Conservation (phyloP, 495 filamentous ascomycete genomes). For the Friedmanniomyces simplex region DNA sequence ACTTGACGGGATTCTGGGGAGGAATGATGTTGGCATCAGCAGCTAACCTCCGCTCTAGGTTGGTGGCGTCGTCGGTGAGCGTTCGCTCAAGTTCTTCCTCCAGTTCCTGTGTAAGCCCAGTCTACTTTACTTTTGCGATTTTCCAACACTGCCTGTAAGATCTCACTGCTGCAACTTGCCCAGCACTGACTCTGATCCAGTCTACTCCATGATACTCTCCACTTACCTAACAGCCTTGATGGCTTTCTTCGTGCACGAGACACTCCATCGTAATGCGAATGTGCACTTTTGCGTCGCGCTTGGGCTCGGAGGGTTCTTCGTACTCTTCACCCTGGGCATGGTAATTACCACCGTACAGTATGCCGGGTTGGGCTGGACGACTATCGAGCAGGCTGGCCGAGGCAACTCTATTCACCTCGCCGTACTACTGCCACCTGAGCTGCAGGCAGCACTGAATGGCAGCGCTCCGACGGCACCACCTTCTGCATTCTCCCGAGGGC, state of each 20-base stretch:
- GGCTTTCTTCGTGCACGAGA: conserved; percentile 39
- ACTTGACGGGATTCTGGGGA: no score
- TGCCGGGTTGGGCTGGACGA: conserved; percentile 61
- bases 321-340: conserved; percentile 67
- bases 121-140: no score
- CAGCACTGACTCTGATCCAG: not conserved
- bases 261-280: conserved; percentile 22
- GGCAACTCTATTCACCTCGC: conserved; percentile 62
- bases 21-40: no score
- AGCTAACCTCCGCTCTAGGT: conserved; percentile 42
- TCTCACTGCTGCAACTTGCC: no score
- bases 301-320: conserved; percentile 27
- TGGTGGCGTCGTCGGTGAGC: conserved; percentile 79
- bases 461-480: not conserved
- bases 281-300: conserved; percentile 46
- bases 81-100: conserved; percentile 77
- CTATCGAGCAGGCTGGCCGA: conserved; percentile 63
- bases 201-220: conserved; percentile 60
- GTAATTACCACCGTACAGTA: conserved; percentile 57
- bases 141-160: no score
- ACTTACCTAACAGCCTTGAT: conserved; percentile 49
- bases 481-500: not conserved
- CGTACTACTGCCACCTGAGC: conserved; percentile 40
- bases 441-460: conserved; percentile 8
- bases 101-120: conserved; percentile 49